phyloP scores from a whole-genome alignment of 106 monocot species.

The Agapanthus africanus region DNA sequence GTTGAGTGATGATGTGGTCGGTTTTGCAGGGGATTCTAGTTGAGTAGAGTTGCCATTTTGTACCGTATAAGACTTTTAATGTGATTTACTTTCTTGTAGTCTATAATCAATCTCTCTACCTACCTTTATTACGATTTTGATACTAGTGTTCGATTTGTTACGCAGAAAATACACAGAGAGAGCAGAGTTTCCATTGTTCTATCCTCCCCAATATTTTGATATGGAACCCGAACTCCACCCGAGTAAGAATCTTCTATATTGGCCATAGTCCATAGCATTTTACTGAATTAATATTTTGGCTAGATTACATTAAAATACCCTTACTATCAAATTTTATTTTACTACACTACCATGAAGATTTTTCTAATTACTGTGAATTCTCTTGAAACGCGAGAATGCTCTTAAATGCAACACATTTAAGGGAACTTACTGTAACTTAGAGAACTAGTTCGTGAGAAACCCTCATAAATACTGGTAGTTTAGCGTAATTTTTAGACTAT shows the following conservation, averaged over 20 bases:
- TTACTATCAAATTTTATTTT: no score
- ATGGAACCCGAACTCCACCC: constrained; percentile 19
- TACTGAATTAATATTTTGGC: not conserved
- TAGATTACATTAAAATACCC: no score
- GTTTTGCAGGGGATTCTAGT: no score
- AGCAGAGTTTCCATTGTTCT: constrained; percentile 13
- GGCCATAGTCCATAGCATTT: not conserved
- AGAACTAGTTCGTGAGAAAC: no score
- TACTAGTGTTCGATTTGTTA: no score
- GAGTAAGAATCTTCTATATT: constrained; percentile 9
- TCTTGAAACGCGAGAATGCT: no score
- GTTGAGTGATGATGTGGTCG: not conserved
- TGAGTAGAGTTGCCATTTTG: not conserved
- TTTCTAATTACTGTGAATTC: no score
- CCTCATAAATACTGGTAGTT: no score
- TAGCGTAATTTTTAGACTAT: no score
- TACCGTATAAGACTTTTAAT: not conserved
- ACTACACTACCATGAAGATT: no score
- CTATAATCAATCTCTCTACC: not conserved
- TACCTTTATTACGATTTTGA: not conserved
- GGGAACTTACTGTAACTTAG: no score
- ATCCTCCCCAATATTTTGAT: constrained; percentile 19
- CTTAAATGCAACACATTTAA: no score
- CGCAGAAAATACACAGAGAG: constrained; percentile 28
- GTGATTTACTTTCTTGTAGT: not conserved